phyloP scores from a whole-genome alignment of 805 yeast species.

The Cyberlindnera mycetangii region DNA sequence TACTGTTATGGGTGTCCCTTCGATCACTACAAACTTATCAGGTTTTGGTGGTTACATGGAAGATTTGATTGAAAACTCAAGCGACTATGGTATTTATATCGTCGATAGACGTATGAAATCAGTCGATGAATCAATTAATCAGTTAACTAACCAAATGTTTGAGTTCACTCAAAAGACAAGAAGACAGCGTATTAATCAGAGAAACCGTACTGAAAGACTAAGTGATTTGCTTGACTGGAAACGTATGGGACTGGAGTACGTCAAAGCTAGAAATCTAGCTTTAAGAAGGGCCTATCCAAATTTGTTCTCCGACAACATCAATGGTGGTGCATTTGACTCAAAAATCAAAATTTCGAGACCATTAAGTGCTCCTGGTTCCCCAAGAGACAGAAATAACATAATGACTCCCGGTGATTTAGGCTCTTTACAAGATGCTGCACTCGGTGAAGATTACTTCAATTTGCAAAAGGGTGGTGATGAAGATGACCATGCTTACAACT shows the following conservation, averaged over 20 bases:
- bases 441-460: constrained; percentile 73
- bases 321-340: constrained; percentile 36
- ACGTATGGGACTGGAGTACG: constrained; percentile 95
- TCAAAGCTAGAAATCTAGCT: constrained; percentile 90
- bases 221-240: constrained; percentile 95
- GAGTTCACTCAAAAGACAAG: constrained; percentile 86
- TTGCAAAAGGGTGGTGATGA: constrained; percentile 43
- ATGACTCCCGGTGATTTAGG: constrained; percentile 99
- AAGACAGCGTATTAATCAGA: constrained; percentile 95
- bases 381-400: constrained; percentile 66
- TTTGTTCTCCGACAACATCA: constrained; percentile 45
- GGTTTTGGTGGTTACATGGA: constrained; percentile 99
- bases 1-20: constrained; percentile 99
- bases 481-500: constrained; percentile 38
- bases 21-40: constrained; percentile 91
- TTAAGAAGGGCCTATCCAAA: constrained; percentile 93
- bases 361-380: constrained; percentile 95
- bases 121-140: constrained; percentile 91
- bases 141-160: constrained; percentile 84
- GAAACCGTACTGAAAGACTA: constrained; percentile 93
- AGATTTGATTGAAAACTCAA: constrained; percentile 88
- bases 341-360: constrained; percentile 81
- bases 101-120: constrained; percentile 92
- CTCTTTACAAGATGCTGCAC: constrained; percentile 87
- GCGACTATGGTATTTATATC: constrained; percentile 95